phyloP scores from a whole-genome alignment of 768 basidiomycete species.

The Pulveroboletus sp. region DNA sequence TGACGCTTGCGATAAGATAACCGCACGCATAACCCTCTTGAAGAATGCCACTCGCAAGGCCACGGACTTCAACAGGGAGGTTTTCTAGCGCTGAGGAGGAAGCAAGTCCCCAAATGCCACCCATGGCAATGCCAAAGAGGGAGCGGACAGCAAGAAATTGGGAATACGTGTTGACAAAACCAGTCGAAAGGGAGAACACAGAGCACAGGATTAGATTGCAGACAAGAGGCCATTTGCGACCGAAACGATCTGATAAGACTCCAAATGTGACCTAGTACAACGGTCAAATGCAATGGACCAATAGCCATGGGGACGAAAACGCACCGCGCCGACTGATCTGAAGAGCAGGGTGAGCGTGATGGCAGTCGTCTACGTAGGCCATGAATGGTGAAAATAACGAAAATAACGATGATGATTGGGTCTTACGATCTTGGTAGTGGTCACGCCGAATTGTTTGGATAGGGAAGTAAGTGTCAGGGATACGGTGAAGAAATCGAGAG shows the following conservation, averaged over 20 bases:
- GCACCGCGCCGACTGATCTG: constrained; percentile 69
- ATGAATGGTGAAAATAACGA: background rate
- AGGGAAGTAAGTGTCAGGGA: constrained; percentile 52
- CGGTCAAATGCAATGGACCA: background rate
- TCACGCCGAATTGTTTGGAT: constrained; percentile 42
- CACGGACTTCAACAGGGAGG: constrained; percentile 81
- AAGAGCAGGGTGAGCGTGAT: constrained; percentile 94
- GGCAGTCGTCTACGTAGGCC: constrained; percentile 51
- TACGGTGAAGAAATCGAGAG: constrained; percentile 82
- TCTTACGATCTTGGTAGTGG: constrained; percentile 41
- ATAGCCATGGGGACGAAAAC: constrained; percentile 5
- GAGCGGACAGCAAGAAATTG: constrained; percentile 80
- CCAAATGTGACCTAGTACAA: constrained; percentile 60
- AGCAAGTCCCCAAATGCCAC: constrained; percentile 84
- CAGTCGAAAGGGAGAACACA: constrained; percentile 70
- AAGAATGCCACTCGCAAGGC: constrained; percentile 76
- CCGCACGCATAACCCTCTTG: constrained; percentile 90
- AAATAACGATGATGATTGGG: background rate
- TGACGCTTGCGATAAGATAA: constrained; percentile 76
- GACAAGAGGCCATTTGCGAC: constrained; percentile 91
- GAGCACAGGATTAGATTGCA: constrained; percentile 66
- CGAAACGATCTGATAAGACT: constrained; percentile 80
- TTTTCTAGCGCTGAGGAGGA: constrained; percentile 84
- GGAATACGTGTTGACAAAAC: constrained; percentile 71
- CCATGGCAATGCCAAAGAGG: constrained; percentile 86